These are phyloP conservation scores for Periglandula ipomoeae DNA, from an alignment of 2,329 filamentous ascomycete species.

Conservation along the genomic window DNA sequence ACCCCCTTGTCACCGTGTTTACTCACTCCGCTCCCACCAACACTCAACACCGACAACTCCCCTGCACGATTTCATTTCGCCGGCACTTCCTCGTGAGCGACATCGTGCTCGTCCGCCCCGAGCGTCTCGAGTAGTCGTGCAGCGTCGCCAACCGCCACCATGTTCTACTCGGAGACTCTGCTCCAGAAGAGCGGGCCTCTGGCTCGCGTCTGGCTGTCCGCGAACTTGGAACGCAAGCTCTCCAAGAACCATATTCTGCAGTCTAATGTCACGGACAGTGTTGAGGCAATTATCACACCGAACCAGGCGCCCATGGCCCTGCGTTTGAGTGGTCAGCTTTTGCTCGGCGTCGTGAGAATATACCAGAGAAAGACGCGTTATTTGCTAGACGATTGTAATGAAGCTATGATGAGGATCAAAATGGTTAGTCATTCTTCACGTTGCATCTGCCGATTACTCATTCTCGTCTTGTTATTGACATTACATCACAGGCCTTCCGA, in stretches of 20 bases:
- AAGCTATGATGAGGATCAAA: slow-evolving; percentile 95
- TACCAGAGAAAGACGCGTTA: slow-evolving; percentile 97
- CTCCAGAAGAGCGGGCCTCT: slow-evolving; percentile 94
- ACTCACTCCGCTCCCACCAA: slow-evolving; percentile 15
- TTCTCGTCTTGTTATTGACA: slow-evolving; percentile 18
- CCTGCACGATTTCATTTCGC: slow-evolving; percentile 3
- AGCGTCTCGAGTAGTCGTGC: slow-evolving; percentile 15
- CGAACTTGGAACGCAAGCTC: slow-evolving; percentile 96
- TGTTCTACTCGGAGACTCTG: slow-evolving; percentile 97
- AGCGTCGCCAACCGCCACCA: slow-evolving; percentile 35
- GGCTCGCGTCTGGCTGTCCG: slow-evolving; percentile 95
- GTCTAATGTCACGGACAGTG: slow-evolving; percentile 89
- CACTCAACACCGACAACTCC: slow-evolving; percentile 7
- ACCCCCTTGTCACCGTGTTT: slow-evolving; percentile 21
- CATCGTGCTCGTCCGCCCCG: slow-evolving; percentile 13
- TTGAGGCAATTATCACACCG: slow-evolving; percentile 88
- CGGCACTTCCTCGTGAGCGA: not conserved
- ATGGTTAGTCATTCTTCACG: slow-evolving; percentile 54
- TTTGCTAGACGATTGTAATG: slow-evolving; percentile 92
- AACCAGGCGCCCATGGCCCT: slow-evolving; percentile 91
- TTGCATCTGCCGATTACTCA: no score
- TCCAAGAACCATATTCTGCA: slow-evolving; percentile 94
- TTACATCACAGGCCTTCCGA: slow-evolving; percentile 66
- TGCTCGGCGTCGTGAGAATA: slow-evolving; percentile 93
- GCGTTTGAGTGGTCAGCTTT: slow-evolving; percentile 83